These are phyloP conservation scores for Saccharomycopsis oosterbeekiorum DNA, from an alignment of 805 yeast species.

Conservation along the genomic window DNA sequence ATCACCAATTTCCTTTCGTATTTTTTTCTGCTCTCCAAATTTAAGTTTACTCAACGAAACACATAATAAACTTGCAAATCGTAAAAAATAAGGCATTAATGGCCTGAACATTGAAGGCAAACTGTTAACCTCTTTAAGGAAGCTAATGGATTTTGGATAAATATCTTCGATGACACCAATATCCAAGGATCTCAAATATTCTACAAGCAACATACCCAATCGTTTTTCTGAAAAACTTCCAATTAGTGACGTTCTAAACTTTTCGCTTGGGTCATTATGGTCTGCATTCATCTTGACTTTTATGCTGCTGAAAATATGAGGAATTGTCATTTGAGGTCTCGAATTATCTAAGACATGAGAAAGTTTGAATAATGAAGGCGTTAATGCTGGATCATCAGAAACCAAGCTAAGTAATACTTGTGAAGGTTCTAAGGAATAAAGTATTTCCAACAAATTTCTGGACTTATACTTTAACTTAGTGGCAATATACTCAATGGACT, in stretches of 20 bases:
- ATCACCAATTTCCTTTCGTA: constrained; percentile 47
- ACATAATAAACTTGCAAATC: constrained; percentile 42
- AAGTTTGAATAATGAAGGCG: constrained; percentile 40
- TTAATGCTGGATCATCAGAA: constrained; percentile 23
- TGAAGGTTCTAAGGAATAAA: constrained; percentile 58
- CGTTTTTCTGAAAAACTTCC: constrained; percentile 36
- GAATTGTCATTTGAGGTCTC: constrained; percentile 63
- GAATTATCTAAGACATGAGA: constrained; percentile 81
- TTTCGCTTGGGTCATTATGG: constrained; percentile 17
- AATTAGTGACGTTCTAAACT: constrained; percentile 29
- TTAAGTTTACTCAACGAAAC: constrained; percentile 48
- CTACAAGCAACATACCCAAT: constrained; percentile 44
- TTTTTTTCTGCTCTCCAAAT: constrained; percentile 51
- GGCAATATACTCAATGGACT: constrained; percentile 38
- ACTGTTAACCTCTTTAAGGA: constrained; percentile 48
- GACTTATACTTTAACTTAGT: constrained; percentile 60
- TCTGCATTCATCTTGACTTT: constrained; percentile 34
- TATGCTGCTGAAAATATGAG: constrained; percentile 52
- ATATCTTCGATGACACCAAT: constrained; percentile 73
- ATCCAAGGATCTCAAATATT: constrained; percentile 58
- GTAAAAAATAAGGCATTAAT: constrained; percentile 44
- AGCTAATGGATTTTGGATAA: constrained; percentile 48
- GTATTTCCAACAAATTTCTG: constrained; percentile 50
- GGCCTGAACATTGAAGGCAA: constrained; percentile 38
- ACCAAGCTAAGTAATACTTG: constrained; percentile 65